Evolutionary conservation across 1,284 basidiomycete species (phyloP).

Genomic region (Flammula alnicola): DNA sequence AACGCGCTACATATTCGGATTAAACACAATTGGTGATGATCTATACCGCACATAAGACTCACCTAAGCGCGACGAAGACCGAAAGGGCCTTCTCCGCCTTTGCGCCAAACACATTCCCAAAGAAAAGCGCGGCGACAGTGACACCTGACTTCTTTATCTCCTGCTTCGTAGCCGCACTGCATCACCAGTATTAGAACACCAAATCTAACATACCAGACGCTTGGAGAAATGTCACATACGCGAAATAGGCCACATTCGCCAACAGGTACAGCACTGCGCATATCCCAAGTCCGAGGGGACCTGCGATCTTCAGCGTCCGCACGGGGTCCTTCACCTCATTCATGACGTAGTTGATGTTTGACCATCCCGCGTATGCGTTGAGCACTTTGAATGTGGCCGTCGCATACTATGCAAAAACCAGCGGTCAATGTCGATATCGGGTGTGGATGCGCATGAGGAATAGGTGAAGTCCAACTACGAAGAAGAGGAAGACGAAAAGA

Average conservation of each 20-base stretch:
- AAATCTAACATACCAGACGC: background rate
- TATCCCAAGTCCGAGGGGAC: slow-evolving; percentile 53
- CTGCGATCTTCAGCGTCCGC: slow-evolving; percentile 57
- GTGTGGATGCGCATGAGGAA: too few species aligned
- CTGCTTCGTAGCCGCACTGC: slow-evolving; percentile 44
- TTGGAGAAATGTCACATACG: slow-evolving; percentile 23
- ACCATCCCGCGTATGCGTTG: slow-evolving; percentile 59
- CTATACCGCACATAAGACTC: background rate
- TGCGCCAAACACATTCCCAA: slow-evolving; percentile 56
- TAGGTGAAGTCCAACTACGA: too few species aligned
- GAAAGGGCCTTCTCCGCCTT: slow-evolving; percentile 51
- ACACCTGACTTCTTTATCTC: slow-evolving; percentile 50
- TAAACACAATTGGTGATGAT: background rate
- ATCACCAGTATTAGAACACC: background rate
- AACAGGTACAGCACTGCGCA: slow-evolving; percentile 54
- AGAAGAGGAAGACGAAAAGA: background rate
- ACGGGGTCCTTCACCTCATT: slow-evolving; percentile 58
- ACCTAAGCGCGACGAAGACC: slow-evolving; percentile 58
- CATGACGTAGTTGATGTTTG: slow-evolving; percentile 55
- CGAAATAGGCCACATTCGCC: slow-evolving; percentile 59
- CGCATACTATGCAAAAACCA: slow-evolving; percentile 59
- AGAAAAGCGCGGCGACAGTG: slow-evolving; percentile 59
- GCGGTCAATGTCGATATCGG: too few species aligned
- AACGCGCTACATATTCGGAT: slow-evolving; percentile 24
- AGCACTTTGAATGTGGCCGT: slow-evolving; percentile 65